These are phyloP conservation scores for Eudorina sp. DNA, from an alignment of 139 green algal species.

Conservation along the genomic window DNA sequence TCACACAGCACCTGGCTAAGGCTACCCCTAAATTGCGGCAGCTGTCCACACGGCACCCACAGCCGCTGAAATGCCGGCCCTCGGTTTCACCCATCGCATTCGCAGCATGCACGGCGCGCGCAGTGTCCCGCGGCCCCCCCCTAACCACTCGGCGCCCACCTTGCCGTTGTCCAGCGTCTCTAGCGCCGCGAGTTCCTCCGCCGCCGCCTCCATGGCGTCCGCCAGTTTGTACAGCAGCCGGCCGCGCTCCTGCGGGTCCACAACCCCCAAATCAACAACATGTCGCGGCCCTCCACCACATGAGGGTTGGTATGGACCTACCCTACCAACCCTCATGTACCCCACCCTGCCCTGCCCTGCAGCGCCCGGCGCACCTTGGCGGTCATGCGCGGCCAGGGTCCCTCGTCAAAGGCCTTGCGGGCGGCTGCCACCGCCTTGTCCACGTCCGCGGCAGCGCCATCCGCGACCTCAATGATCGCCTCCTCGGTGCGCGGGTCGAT, in stretches of 20 bases:
- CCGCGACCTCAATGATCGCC: conserved; percentile 69
- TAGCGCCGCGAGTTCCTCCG: conserved; percentile 71
- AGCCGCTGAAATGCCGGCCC: too few species aligned
- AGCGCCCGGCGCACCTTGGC: conserved; percentile 30
- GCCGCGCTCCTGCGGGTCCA: conserved; percentile 57
- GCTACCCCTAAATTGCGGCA: too few species aligned
- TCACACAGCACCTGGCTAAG: too few species aligned
- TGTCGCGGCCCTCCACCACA: too few species aligned
- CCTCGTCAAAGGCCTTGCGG: conserved; percentile 78
- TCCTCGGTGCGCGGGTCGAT: conserved; percentile 78
- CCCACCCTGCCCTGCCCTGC: too few species aligned
- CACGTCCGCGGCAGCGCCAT: conserved; percentile 76
- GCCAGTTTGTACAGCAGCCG: conserved; percentile 73
- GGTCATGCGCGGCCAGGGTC: conserved; percentile 64
- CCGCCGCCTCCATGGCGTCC: conserved; percentile 72
- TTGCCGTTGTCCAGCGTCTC: conserved; percentile 85
- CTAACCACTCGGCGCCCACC: too few species aligned
- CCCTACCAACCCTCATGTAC: too few species aligned
- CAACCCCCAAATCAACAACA: background rate
- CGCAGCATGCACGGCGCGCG: too few species aligned
- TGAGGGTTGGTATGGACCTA: too few species aligned
- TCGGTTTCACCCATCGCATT: too few species aligned
- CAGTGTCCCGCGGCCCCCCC: too few species aligned
- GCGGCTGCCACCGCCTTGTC: conserved; percentile 76
- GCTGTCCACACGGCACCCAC: too few species aligned